Conservation (phyloP, 495 filamentous ascomycete genomes). For the Elasticomyces elasticus region DNA sequence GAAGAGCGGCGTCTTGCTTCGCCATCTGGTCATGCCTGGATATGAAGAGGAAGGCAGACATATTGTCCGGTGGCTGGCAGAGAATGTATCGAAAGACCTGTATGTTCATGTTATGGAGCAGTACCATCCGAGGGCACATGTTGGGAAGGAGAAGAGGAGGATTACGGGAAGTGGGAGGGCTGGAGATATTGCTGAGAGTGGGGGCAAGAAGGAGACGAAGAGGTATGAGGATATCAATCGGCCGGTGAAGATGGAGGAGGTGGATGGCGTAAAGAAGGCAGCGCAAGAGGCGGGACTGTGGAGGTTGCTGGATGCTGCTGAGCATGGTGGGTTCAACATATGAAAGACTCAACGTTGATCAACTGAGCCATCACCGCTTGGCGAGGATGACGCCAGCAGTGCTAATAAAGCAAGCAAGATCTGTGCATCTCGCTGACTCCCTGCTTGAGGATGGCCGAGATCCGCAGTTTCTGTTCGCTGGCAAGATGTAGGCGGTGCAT, state of each 20-base stretch:
- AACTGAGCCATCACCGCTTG: too few relatives aligned
- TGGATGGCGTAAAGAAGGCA: constrained; percentile 49
- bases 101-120: constrained; percentile 57
- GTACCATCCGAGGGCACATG: constrained; percentile 65
- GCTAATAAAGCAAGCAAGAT: too few relatives aligned
- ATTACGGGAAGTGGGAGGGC: constrained; percentile 18
- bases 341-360: too few relatives aligned
- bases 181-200: constrained; percentile 6
- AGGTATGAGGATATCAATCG: constrained; percentile 70
- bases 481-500: too few relatives aligned
- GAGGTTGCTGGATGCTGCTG: constrained; percentile 61
- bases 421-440: too few relatives aligned
- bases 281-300: constrained; percentile 61
- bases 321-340: constrained; percentile 59
- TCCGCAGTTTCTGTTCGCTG: too few relatives aligned
- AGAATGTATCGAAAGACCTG: constrained; percentile 55
- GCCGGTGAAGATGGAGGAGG: constrained; percentile 43
- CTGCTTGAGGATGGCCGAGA: too few relatives aligned
- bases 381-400: too few relatives aligned
- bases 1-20: constrained; percentile 57
- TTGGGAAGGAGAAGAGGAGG: constrained; percentile 51
- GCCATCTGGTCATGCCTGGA: constrained; percentile 73
- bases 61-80: constrained; percentile 61
- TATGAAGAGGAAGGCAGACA: constrained; percentile 54
- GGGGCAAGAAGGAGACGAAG: constrained; percentile 37